phyloP scores from a whole-genome alignment of 2,329 filamentous ascomycete species.

The Orbilia quercus region DNA sequence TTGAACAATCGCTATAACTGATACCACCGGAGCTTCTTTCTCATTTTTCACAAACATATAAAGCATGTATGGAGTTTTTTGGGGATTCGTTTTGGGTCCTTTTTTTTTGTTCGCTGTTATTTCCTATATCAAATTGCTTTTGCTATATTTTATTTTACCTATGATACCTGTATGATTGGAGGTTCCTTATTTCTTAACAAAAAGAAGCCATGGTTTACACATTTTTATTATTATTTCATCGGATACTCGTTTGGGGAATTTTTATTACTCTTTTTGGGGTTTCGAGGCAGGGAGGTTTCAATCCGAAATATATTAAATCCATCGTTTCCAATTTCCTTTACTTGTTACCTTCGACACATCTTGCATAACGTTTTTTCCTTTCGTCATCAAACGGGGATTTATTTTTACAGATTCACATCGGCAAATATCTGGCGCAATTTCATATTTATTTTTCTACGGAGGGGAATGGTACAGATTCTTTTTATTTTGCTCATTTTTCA shows the following conservation, averaged over 20 bases:
- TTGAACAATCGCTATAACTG: constrained; percentile 54
- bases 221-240: constrained; percentile 36
- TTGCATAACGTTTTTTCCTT: constrained; percentile 27
- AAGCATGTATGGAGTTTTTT: constrained; percentile 57
- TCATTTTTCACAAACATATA: constrained; percentile 55
- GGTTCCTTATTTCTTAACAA: constrained; percentile 35
- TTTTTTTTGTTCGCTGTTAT: constrained; percentile 14
- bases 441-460: constrained; percentile 18
- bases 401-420: constrained; percentile 28
- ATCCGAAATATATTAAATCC: constrained; percentile 44
- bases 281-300: constrained; percentile 30
- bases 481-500: constrained; percentile 4
- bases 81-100: constrained; percentile 12
- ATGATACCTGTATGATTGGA: constrained; percentile 57
- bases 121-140: constrained; percentile 37
- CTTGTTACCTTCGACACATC: constrained; percentile 5
- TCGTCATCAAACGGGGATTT: constrained; percentile 34
- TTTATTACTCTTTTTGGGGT: constrained; percentile 30
- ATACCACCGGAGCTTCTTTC: constrained; percentile 56
- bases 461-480: constrained; percentile 55
- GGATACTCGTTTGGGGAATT: constrained; percentile 19
- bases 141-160: constrained; percentile 18
- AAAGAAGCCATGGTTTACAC: constrained; percentile 50
- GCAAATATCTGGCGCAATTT: constrained; percentile 52
- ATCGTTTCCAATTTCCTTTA: constrained; percentile 46